Base-by-base conservation (phyloP, 2,329 filamentous ascomycete genomes). In the Alternaria arbusti region DNA sequence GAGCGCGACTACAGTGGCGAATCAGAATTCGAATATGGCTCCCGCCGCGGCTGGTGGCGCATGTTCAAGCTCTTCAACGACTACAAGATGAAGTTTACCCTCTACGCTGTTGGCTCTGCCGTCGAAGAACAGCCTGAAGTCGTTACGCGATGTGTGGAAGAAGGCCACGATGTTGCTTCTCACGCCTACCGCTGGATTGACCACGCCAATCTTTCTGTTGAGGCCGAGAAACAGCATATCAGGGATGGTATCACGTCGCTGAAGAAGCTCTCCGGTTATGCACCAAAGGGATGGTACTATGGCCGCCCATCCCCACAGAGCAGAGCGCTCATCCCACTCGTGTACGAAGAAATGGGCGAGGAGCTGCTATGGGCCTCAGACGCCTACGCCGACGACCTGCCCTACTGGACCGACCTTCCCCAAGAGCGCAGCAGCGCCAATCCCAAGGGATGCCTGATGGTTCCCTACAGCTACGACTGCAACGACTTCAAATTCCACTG, bases 401-500 rank as follows among this genome's bases (percentile, higher is more conserved):
- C 86, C 0, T 87, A 87, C 72, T 87, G 85, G 86, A 78, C 83
- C 5, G 85, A 87, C 68, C 74, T 87, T 2, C 84, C 85, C 0
- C 76, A 80, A 28, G 86, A 87, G 74, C 76, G 80, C 7, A 74
- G 80, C 10, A 76, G 74, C 13, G 64, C 72, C 0, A 72, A 76
- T 15, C 75, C 82, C 1, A 82, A 86, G 64, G 85, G 85, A n/a
- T 81, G 83, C 60, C 72, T 87, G 4, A 86, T 86, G 82, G 77
- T 87, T n/a, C 84, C 84, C 1, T 86, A 86, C 72, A 80, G 77
- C 45, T 86, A 86, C 70, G 85, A 87, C 72, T 85, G 83, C 77
- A 87, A 87, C 68, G 86, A 86, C 68, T 85, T 83, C 74, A 86
- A 83, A 61, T 83, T 82, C 61, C 76, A 81, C 25, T 75, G 79